A percentile compares a stretch with the other conserved stretches of the same genome.
Conservation (phyloP, 2,329 filamentous ascomycete species). For the Neonectria punicea region DNA sequence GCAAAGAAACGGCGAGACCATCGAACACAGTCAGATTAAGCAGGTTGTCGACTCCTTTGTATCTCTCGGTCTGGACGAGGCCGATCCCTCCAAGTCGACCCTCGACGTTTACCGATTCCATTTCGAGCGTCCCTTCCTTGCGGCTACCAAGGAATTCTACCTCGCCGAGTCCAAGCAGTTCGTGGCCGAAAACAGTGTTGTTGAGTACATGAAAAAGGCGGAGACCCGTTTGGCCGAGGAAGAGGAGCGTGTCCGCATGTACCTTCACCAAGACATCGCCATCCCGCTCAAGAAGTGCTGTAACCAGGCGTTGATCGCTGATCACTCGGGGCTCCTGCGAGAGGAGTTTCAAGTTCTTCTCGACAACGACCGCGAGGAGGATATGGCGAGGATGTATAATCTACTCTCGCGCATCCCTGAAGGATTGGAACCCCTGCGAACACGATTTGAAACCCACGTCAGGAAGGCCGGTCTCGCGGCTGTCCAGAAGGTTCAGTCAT, state of each 20-base stretch:
- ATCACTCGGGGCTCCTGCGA: constrained; percentile 85
- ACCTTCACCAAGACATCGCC: constrained; percentile 90
- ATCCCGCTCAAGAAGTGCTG: constrained; percentile 85
- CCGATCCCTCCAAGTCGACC: constrained; percentile 91
- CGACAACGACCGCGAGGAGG: constrained; percentile 93
- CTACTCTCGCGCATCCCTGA: constrained; percentile 89
- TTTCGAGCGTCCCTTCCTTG: constrained; percentile 93
- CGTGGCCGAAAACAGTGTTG: constrained; percentile 94
- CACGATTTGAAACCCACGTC: constrained; percentile 91
- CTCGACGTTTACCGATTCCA: constrained; percentile 93
- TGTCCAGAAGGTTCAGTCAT: constrained; percentile 87
- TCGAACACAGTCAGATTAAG: constrained; percentile 97
- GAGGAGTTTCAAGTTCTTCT: constrained; percentile 96
- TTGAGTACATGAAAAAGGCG: constrained; percentile 99
- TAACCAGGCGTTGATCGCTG: constrained; percentile 87
- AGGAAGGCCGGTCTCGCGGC: constrained; percentile 88
- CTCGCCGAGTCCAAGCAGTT: constrained; percentile 93
- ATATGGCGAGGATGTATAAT: constrained; percentile 96
- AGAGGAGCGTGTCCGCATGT: constrained; percentile 91
- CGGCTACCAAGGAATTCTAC: constrained; percentile 87
- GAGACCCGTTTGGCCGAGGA: constrained; percentile 90
- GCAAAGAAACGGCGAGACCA: constrained; percentile 96
- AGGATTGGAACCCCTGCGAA: constrained; percentile 87
- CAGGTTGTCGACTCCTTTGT: constrained; percentile 97
- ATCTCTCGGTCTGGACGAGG: constrained; percentile 91